Conservation (phyloP, 2,329 filamentous ascomycete species). For the Trichoderma sp. region DNA sequence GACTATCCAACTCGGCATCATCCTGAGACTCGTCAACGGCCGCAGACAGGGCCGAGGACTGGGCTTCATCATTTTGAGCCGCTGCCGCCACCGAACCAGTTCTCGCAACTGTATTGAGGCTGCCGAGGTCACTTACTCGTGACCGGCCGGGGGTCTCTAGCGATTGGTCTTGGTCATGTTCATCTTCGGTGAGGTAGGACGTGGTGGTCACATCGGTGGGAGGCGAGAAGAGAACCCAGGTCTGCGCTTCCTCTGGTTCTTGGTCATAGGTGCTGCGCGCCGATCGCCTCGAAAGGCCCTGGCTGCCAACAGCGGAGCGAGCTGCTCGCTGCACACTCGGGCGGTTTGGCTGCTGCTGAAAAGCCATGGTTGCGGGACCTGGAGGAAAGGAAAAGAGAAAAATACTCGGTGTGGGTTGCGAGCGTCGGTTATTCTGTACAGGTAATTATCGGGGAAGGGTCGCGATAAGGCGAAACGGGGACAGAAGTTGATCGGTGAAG, state of each 20-base stretch:
- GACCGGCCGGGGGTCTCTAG: slow-evolving; percentile 69
- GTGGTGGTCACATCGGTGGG: slow-evolving; percentile 63
- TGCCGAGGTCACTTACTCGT: slow-evolving; percentile 77
- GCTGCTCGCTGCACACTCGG: slow-evolving; percentile 52
- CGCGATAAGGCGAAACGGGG: slow-evolving; percentile 17
- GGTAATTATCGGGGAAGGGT: slow-evolving; percentile 8
- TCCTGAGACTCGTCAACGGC: slow-evolving; percentile 49
- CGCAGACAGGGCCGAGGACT: slow-evolving; percentile 42
- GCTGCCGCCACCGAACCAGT: slow-evolving; percentile 45
- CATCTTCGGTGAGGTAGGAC: slow-evolving; percentile 68
- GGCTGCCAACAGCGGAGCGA: slow-evolving; percentile 44
- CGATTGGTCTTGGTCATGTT: slow-evolving; percentile 63
- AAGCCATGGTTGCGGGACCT: slow-evolving; percentile 49
- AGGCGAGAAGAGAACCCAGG: slow-evolving; percentile 96
- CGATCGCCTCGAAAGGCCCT: slow-evolving; percentile 33
- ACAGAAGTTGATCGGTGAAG: slow-evolving; percentile 5
- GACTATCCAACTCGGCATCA: slow-evolving; percentile 82
- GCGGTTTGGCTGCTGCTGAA: slow-evolving; percentile 61
- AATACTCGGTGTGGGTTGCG: slow-evolving; percentile 5
- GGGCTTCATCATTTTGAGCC: slow-evolving; percentile 45
- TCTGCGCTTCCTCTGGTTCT: slow-evolving; percentile 70
- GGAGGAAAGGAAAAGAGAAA: neutral
- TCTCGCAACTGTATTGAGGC: slow-evolving; percentile 67
- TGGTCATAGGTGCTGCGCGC: slow-evolving; percentile 35
- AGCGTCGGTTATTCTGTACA: slow-evolving; percentile 11